A percentile compares a stretch with the other conserved stretches of the same genome.
Evolutionary conservation across 768 basidiomycete genomes (phyloP).

Genomic region (Suillus subalutaceus): DNA sequence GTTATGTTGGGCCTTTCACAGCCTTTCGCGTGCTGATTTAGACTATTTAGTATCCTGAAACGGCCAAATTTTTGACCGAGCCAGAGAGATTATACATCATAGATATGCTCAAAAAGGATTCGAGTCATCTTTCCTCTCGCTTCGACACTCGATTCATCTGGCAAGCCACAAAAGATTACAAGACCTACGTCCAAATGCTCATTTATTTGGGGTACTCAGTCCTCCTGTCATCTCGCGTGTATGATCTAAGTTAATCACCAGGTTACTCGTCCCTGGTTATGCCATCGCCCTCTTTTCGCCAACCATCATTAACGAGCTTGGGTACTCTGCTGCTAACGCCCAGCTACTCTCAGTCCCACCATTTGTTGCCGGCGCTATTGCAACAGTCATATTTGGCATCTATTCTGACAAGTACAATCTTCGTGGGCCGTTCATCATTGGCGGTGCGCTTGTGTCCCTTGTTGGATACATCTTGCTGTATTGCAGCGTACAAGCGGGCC

Average conservation of each 20-base stretch:
- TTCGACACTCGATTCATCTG: conserved; percentile 47
- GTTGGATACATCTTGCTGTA: conserved; percentile 60
- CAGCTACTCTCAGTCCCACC: conserved; percentile 53
- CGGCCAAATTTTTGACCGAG: conserved; percentile 55
- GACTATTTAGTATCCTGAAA: conserved; percentile 53
- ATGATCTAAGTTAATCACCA: conserved; percentile 18
- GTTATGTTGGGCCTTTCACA: not conserved
- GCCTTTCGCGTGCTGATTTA: not conserved
- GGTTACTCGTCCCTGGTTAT: conserved; percentile 49
- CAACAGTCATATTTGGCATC: conserved; percentile 44
- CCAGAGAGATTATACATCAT: conserved; percentile 43
- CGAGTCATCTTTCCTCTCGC: conserved; percentile 46
- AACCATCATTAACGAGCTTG: conserved; percentile 51
- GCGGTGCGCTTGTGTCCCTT: conserved; percentile 43
- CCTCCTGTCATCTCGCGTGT: conserved; percentile 10
- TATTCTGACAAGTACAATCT: conserved; percentile 44
- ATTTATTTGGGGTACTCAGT: conserved; percentile 45
- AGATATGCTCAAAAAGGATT: conserved; percentile 46
- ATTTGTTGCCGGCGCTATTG: conserved; percentile 48
- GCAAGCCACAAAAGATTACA: conserved; percentile 52
- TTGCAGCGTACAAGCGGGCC: conserved; percentile 24
- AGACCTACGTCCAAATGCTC: conserved; percentile 35
- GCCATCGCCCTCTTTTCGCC: conserved; percentile 54
- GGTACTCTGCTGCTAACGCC: conserved; percentile 53
- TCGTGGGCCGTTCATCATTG: conserved; percentile 54